Percentiles rank a stretch among this genome's conserved stretches.
Evolutionary conservation across 2,329 filamentous ascomycete species (phyloP).

Genomic region (Davidsoniella australis): DNA sequence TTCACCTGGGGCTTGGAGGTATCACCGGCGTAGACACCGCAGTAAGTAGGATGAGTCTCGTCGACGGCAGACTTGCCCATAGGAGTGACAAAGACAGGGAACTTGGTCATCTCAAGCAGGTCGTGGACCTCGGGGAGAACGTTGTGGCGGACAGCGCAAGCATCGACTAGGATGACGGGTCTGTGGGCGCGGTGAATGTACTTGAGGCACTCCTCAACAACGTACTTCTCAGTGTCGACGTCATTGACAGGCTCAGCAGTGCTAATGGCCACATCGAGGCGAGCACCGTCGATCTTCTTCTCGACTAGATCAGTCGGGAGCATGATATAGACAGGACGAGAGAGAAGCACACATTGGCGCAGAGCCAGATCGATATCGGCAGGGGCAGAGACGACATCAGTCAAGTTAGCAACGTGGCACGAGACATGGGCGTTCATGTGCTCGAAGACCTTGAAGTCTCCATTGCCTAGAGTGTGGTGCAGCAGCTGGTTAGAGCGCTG

Average conservation of each 20-base stretch:
- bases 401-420: constrained; percentile 52
- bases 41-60: constrained; percentile 58
- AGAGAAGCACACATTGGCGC: constrained; percentile 54
- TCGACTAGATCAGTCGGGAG: constrained; percentile 67
- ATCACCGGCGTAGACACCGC: constrained; percentile 71
- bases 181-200: constrained; percentile 56
- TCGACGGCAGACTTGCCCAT: constrained; percentile 80
- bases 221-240: constrained; percentile 56
- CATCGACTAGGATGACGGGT: constrained; percentile 67
- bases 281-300: constrained; percentile 56
- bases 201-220: constrained; percentile 62
- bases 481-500: constrained; percentile 32
- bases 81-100: constrained; percentile 75
- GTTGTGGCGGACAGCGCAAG: constrained; percentile 62
- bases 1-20: constrained; percentile 50
- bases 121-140: constrained; percentile 56
- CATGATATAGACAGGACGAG: constrained; percentile 68
- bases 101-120: constrained; percentile 52
- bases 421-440: constrained; percentile 62
- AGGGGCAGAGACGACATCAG: constrained; percentile 51
- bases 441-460: constrained; percentile 68
- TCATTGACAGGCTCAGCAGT: constrained; percentile 49
- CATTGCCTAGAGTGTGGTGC: constrained; percentile 58
- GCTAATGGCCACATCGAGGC: constrained; percentile 54
- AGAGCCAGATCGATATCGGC: constrained; percentile 63